Evolutionary conservation across 2,329 filamentous ascomycete species (phyloP), one percentile per base, ranked within the genome.

Genomic region (Penicillium griseofulvum): DNA sequence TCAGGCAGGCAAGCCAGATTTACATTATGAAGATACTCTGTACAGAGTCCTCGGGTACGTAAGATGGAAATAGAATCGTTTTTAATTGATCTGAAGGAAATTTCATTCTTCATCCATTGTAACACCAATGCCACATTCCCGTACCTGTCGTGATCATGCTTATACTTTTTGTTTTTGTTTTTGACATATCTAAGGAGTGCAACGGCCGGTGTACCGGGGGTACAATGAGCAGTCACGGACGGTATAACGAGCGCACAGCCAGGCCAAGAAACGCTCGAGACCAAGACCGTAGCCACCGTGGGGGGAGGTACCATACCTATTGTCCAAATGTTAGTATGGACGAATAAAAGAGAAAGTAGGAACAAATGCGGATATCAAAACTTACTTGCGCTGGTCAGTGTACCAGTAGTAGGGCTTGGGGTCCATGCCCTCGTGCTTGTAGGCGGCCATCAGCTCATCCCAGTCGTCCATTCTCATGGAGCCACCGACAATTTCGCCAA

Each of bases 361-460:
- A 24, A 11, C 6, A 38, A 48, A 17, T 5, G 37, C 31, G 46
- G 44, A 33, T 42, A 45, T 17, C 26, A 50, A 57, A 58, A 85
- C 87, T 81, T 77, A 92, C 90, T 94, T 96, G 72, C 92, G 83
- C 83, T 96, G 91, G 78, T 97, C 94, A 31, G 91, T 95, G 80
- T 97, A 99, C 94, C 94, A 99, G 82, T 95, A 97, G 79, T 97
- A 97, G 43, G 88, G 87, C 65, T 83, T 84, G 19, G 91, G 85
- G 66, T 90, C 86, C 73, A 97, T 95, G 38, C 87, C 88, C 76
- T 97, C 89, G 59, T 88, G 85, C 75, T 91, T 86, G 74, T 95
- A 99, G 1, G 90, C 94, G 24, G 82, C 87, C 81, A 97, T 87
- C 63, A 97, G 79, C 80, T 96, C 91, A 14, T 96, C 89, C 71